phyloP scores from a whole-genome alignment of 2,329 filamentous ascomycete genomes.

The Colletotrichum melonis region DNA sequence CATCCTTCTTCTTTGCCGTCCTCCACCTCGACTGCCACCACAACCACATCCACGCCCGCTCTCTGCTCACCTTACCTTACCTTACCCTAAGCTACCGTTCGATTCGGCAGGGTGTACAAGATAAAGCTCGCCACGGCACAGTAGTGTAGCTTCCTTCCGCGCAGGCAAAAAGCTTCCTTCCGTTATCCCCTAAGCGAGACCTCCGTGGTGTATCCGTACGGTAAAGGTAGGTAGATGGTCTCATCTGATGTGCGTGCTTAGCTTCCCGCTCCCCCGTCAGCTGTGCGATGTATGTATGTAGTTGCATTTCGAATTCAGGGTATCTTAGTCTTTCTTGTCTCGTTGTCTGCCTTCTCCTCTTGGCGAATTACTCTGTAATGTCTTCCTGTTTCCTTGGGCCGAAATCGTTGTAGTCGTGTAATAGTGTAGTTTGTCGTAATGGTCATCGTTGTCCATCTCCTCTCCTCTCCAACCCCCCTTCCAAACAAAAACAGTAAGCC shows the following conservation, averaged over 20 bases:
- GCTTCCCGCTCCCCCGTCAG: constrained; percentile 9
- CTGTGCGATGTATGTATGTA: not conserved
- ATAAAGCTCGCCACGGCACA: not conserved
- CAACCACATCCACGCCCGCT: not conserved
- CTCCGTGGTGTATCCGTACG: not conserved
- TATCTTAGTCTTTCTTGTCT: constrained; percentile 1
- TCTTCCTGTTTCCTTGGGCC: not conserved
- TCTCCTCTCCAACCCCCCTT: not conserved
- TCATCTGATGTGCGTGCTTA: not conserved
- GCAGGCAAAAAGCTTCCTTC: not conserved
- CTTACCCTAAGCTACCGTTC: not conserved
- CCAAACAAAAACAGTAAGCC: not conserved
- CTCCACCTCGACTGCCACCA: not conserved
- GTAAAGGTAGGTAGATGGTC: not conserved
- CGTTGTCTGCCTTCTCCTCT: not conserved
- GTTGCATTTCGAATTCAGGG: constrained; percentile 1
- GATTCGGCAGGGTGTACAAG: not conserved
- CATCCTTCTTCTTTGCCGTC: not conserved
- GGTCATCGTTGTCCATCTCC: not conserved
- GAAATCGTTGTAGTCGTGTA: not conserved
- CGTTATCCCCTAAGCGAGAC: not conserved
- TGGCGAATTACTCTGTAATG: not conserved
- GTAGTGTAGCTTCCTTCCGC: not conserved
- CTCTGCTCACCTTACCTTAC: constrained; percentile 1
- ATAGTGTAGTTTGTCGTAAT: not conserved